Evolutionary conservation across 2,329 filamentous ascomycete genomes (phyloP), one percentile per base, ranked within the genome.

Genomic region (Paracoccidioides lutzii): DNA sequence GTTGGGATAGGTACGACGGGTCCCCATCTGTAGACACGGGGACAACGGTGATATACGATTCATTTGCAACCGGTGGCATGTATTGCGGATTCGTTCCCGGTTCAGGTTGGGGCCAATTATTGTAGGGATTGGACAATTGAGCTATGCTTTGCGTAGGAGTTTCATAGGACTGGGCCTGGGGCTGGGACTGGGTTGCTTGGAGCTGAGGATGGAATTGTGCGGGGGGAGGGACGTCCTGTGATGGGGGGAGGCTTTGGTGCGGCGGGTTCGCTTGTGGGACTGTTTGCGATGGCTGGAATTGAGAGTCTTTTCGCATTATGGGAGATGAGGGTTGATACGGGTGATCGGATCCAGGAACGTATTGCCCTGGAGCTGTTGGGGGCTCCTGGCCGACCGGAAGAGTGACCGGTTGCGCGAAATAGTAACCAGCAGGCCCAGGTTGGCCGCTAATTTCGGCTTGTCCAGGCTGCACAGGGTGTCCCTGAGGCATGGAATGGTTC

Each of bases 1-100:
- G 81, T 33, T 80, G 77, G 67, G 84, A 81, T 57, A 83, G 68
- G 60, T 51, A 59, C 49, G 58, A 57, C 15, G 41, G 35, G 35
- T 52, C 38, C 22, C 22, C 6, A 10, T 15, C 22, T 30, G 49
- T 35, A 5, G 49, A 9, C 49, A 52, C 32, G 28, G 49, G 37
- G 3, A 4, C 37, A 9, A 32, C 32, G 10, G 3, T 41, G 30
- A 32, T 35, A 52, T 52, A 52, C 5, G 38, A 5, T 9, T 10
- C 15, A 37, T 44, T 59, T 58, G 57, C 59, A 10, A 53, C 49
- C 9, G 52, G 30, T 12, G 52, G 7, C 30, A 46, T 44, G 30
- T 44, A 44, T 35, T 40, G 40, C 7, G 38, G 41, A 45, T 22
- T 40, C 5, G 52, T 15, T 53, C 38, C 52, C 9, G 22, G n/a